Evolutionary conservation across 169 alveolate genomes (phyloP), one percentile per base, ranked within the genome.

Genomic region (Plasmodium cynomolgi): DNA sequence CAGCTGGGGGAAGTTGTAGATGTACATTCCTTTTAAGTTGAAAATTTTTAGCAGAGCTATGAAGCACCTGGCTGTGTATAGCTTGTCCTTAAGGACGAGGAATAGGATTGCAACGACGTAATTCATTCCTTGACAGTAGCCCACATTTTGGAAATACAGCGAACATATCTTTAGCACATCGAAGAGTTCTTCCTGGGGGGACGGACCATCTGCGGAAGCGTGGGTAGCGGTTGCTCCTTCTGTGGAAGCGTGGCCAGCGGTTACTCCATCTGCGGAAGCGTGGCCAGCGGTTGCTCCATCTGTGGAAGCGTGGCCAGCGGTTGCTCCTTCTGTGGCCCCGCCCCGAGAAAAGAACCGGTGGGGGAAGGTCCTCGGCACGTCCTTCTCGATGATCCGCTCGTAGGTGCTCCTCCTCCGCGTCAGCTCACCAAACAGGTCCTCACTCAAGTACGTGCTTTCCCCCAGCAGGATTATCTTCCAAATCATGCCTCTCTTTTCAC

Each of bases 91-190:
- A 85, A 85, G 79, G 39, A 85, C 93, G 54, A 85, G 79, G 58
- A 85, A 85, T 13, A 85, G 79, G 17, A 74, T 75, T n/a, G 81
- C 93, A 33, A 81, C 93, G 11, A 85, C 84, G 41, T 85, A 85
- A 85, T 85, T 85, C 93, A 85, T 85, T 37, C 93, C 93, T 85
- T 85, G 93, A 33, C 93, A 85, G 62, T 85, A 85, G 39, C 93
- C 93, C 23, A 85, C 68, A 7, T 72, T 37, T 74, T 85, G 58
- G 62, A 50, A 85, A 75, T 85, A 85, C 41, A 85, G 31, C 2
- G 93, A 85, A 2, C 93, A 85, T 31, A 75, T 73, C 79, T 85
- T 85, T 54, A 85, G 81, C 23, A 85, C 68, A 15, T 74, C 84
- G 26, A 62, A 85, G 56, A 85, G 79, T 75, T 85, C 81, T 47